Conservation (phyloP, 148 eudicot species). For the Diospyros kaki region DNA sequence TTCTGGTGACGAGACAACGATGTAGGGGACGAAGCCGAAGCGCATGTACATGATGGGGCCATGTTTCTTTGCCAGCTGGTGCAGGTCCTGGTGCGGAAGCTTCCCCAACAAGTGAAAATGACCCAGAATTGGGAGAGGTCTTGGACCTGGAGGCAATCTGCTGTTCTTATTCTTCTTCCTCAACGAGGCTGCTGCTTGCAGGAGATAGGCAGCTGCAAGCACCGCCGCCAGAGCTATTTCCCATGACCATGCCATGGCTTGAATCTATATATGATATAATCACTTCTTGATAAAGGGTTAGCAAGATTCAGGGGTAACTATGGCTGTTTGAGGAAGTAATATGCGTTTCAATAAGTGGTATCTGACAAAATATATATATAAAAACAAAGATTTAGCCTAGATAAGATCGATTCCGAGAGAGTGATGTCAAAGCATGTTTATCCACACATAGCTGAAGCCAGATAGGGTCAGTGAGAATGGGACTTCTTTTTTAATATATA, state of each 20-base stretch:
- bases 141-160: slow-evolving; percentile 1
- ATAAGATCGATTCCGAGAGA: too few relatives aligned
- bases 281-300: too few relatives aligned
- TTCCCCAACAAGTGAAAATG: slow-evolving; percentile 34
- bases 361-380: too few relatives aligned
- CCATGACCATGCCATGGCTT: neutral
- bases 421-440: too few relatives aligned
- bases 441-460: too few relatives aligned
- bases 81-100: slow-evolving; percentile 31
- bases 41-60: slow-evolving; percentile 37
- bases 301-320: too few relatives aligned
- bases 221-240: neutral
- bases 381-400: too few relatives aligned
- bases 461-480: too few relatives aligned
- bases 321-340: too few relatives aligned
- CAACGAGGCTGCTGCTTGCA: neutral
- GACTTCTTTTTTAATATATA: too few relatives aligned
- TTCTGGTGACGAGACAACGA: slow-evolving; percentile 31
- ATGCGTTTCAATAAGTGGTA: too few relatives aligned
- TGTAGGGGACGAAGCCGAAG: slow-evolving; percentile 24
- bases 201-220: neutral
- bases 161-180: neutral
- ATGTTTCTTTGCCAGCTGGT: slow-evolving; percentile 17
- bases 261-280: too few relatives aligned
- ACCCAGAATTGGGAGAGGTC: slow-evolving; percentile 13